A percentile compares a stretch with the other conserved stretches of the same genome.
Evolutionary conservation across 345 rosid species (phyloP).

Genomic region (Alliaria petiolata): DNA sequence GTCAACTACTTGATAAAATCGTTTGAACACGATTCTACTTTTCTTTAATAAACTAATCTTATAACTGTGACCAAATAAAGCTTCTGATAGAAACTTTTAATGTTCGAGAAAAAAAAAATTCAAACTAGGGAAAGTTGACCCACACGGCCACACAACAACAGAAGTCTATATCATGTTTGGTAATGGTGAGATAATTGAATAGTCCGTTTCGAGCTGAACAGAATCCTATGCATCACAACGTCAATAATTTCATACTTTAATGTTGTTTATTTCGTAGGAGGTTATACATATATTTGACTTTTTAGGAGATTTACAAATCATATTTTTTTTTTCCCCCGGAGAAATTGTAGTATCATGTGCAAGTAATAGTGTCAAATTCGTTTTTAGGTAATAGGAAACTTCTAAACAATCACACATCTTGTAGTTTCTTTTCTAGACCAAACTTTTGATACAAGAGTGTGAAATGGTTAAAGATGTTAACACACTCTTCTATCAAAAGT

Average conservation of each 20-base stretch:
- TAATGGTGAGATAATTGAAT: constrained; percentile 10
- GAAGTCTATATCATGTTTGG: constrained; percentile 27
- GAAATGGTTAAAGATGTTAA: neutral
- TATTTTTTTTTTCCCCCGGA: neutral
- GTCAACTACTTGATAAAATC: neutral
- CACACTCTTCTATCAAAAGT: too few relatives aligned
- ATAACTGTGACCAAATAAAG: neutral
- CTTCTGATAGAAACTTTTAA: neutral
- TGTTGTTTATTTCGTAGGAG: neutral
- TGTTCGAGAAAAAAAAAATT: neutral
- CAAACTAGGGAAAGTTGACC: constrained; percentile 25
- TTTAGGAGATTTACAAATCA: neutral
- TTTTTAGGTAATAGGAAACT: neutral
- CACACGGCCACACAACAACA: constrained; percentile 17
- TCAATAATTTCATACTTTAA: neutral
- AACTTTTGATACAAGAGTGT: neutral
- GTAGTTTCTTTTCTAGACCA: neutral
- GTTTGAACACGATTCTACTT: neutral
- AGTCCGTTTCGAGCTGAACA: neutral
- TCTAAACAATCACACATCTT: constrained; percentile 1
- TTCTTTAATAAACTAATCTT: neutral
- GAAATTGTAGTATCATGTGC: neutral
- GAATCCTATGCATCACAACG: constrained; percentile 22
- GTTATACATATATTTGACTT: neutral
- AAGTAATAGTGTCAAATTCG: neutral